Percentiles rank a stretch among this genome's conserved stretches.
phyloP scores from a whole-genome alignment of 1,284 basidiomycete species.

The Cryptococcus sp. region DNA sequence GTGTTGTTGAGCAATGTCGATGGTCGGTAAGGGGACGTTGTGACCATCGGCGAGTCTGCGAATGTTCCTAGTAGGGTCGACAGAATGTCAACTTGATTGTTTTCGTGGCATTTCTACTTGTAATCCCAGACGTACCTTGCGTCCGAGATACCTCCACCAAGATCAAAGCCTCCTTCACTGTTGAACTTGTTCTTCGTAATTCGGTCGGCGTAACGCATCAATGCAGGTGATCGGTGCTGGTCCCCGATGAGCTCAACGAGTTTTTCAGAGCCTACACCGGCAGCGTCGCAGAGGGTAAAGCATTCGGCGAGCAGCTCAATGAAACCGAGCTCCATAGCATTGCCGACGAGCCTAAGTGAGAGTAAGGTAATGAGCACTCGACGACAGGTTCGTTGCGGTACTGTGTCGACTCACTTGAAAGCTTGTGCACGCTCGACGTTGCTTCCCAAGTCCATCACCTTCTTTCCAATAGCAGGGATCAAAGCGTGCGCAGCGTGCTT shows the following conservation, averaged over 20 bases:
- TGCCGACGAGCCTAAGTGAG: constrained; percentile 43
- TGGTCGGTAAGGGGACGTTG: constrained; percentile 75
- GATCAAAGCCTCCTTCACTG: constrained; percentile 75
- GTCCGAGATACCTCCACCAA: constrained; percentile 87
- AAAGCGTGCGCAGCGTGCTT: constrained; percentile 71
- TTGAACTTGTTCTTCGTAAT: constrained; percentile 65
- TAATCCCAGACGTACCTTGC: constrained; percentile 55
- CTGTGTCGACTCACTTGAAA: constrained; percentile 66
- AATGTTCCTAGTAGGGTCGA: constrained; percentile 46
- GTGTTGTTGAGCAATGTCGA: constrained; percentile 72
- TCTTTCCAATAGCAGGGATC: constrained; percentile 74
- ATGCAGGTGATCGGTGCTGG: constrained; percentile 41
- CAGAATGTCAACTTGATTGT: background rate
- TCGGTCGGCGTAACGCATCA: constrained; percentile 33
- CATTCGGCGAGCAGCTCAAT: constrained; percentile 78
- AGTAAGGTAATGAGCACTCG: background rate
- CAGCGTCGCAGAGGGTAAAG: constrained; percentile 80
- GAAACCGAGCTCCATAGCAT: constrained; percentile 51
- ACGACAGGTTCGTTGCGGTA: background rate
- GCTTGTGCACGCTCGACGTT: constrained; percentile 62
- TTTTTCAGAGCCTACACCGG: constrained; percentile 69
- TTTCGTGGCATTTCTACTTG: background rate
- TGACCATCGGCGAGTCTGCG: constrained; percentile 58
- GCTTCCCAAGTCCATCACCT: constrained; percentile 59
- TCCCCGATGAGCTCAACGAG: constrained; percentile 62